Evolutionary conservation across 2,329 filamentous ascomycete species (phyloP).

Genomic region (Metarhizium sp.): DNA sequence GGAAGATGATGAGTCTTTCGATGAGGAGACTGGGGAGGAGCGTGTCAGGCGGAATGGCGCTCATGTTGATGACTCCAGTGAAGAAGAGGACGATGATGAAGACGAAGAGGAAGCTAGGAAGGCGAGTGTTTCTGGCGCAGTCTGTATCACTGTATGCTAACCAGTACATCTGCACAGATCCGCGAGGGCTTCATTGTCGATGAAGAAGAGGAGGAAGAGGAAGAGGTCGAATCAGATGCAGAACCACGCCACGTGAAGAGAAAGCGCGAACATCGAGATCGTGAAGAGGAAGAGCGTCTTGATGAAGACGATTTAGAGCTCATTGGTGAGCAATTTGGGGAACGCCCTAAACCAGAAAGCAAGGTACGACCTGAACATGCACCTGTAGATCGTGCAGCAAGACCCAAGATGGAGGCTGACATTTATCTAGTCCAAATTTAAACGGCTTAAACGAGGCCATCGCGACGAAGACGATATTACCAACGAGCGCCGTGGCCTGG

Average conservation of each 20-base stretch:
- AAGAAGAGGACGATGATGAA: conserved; percentile 87
- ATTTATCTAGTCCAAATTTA: conserved; percentile 68
- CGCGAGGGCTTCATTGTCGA: conserved; percentile 87
- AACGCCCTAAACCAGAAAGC: conserved; percentile 48
- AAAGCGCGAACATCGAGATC: conserved; percentile 68
- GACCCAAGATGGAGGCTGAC: conserved; percentile 10
- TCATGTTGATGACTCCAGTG: conserved; percentile 70
- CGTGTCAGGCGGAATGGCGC: conserved; percentile 29
- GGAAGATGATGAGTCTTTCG: conserved; percentile 74
- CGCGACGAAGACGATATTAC: conserved; percentile 61
- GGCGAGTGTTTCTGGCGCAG: conserved; percentile 31
- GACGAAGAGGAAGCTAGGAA: conserved; percentile 76
- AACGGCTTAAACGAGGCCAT: conserved; percentile 89
- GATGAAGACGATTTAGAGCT: conserved; percentile 95
- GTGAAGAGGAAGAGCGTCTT: conserved; percentile 77
- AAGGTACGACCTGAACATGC: conserved; percentile 48
- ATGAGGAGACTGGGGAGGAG: conserved; percentile 62
- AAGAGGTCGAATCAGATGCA: conserved; percentile 48
- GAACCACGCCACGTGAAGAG: conserved; percentile 52
- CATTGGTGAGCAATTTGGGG: conserved; percentile 74
- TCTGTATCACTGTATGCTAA: not conserved
- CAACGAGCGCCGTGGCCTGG: conserved; percentile 61
- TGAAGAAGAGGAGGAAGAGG: conserved; percentile 56
- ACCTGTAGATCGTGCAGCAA: not conserved
- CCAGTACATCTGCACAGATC: conserved; percentile 43